A percentile compares a stretch with the other conserved stretches of the same genome.
phyloP scores from a whole-genome alignment of 176 grass and related monocot species.

The Triticum monococcum region DNA sequence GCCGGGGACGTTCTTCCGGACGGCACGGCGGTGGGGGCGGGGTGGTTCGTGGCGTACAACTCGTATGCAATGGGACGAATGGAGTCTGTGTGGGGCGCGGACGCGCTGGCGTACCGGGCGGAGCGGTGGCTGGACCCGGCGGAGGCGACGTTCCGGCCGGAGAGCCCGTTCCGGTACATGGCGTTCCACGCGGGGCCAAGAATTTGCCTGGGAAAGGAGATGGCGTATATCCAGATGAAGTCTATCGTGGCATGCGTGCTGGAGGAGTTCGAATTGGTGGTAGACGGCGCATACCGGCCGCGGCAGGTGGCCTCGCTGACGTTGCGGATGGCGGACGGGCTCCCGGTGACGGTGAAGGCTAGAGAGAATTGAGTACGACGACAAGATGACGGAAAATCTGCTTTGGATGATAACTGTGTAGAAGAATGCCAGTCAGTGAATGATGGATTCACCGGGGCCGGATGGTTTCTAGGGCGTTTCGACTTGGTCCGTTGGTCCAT shows the following conservation, averaged over 20 bases:
- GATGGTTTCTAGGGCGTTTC: too few relatives aligned
- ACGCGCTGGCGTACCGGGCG: conserved; percentile 48
- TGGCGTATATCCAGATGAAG: background rate
- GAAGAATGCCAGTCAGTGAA: too few relatives aligned
- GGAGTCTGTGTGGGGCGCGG: conserved; percentile 49
- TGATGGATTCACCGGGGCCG: too few relatives aligned
- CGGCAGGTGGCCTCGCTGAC: background rate
- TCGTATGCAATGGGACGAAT: conserved; percentile 62
- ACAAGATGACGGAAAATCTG: too few relatives aligned
- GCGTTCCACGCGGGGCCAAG: conserved; percentile 20
- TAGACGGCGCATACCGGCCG: background rate
- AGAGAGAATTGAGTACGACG: background rate
- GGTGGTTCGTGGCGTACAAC: conserved; percentile 55
- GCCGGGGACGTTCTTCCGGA: conserved; percentile 64
- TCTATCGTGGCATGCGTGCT: background rate
- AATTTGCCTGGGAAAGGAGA: background rate
- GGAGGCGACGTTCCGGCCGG: conserved; percentile 49
- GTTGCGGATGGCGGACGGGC: background rate
- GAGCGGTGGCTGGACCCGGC: conserved; percentile 58
- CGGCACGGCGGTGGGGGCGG: conserved; percentile 46
- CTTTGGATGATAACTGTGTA: too few relatives aligned
- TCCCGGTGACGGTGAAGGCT: background rate
- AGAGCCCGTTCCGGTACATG: conserved; percentile 53
- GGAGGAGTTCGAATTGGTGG: background rate
- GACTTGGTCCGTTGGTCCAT: too few relatives aligned